phyloP scores from a whole-genome alignment of 2,329 filamentous ascomycete species.

The Leptodontidium sp. region DNA sequence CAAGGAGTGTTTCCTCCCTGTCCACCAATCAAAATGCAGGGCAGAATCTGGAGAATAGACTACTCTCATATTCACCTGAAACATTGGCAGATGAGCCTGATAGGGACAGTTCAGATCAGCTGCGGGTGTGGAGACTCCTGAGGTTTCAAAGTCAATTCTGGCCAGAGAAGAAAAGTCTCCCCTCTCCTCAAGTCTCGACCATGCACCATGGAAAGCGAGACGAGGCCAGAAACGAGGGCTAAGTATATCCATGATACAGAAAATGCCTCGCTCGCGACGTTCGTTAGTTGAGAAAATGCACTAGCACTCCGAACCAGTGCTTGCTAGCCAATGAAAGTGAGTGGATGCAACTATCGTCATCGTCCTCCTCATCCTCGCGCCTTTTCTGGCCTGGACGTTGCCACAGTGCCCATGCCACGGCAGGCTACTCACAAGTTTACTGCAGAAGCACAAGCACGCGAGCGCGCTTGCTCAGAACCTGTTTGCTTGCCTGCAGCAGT shows the following conservation, averaged over 20 bases:
- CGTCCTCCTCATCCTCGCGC: not conserved
- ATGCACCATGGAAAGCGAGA: conserved; percentile 7
- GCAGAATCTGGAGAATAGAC: not conserved
- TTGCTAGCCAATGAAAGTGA: not conserved
- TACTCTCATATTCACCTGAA: not conserved
- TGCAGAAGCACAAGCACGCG: not conserved
- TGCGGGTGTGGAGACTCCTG: conserved; percentile 1
- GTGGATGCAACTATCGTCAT: not conserved
- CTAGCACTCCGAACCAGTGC: not conserved
- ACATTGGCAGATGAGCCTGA: conserved; percentile 13
- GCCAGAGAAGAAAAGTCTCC: conserved; percentile 3
- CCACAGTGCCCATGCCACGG: conserved; percentile 2
- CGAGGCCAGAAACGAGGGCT: conserved; percentile 7
- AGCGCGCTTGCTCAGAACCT: conserved; percentile 12
- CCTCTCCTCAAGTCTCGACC: conserved; percentile 8
- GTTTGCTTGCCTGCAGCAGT: not conserved
- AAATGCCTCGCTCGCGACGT: conserved; percentile 27
- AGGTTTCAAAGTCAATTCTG: conserved; percentile 10
- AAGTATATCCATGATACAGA: conserved; percentile 24
- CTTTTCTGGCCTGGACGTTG: conserved; percentile 1
- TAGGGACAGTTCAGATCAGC: not conserved
- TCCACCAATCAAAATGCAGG: not conserved
- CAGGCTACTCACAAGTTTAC: not conserved
- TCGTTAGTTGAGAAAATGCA: conserved; percentile 1
- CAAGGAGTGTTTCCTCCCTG: conserved; percentile 9